These are phyloP conservation scores for Chenopodium quinoa DNA, from an alignment of 148 eudicot genomes.

Conservation along the genomic window DNA sequence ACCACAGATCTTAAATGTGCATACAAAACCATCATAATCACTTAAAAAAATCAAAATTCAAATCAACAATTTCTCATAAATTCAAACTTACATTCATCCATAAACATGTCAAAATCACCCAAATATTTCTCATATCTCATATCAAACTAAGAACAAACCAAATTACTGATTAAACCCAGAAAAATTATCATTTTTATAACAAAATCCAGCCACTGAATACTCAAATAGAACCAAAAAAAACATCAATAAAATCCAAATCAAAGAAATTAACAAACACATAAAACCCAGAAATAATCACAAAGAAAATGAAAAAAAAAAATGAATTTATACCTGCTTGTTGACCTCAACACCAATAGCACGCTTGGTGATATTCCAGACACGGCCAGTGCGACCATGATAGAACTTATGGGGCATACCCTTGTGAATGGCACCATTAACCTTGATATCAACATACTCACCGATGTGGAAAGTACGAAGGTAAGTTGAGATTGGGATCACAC, in stretches of 20 bases:
- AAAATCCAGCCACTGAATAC: background rate
- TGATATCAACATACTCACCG: conserved; percentile 49
- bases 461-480: conserved; percentile 40
- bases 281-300: no score
- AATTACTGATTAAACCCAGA: background rate
- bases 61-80: no score
- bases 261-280: no score
- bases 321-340: conserved; percentile 39
- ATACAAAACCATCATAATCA: no score
- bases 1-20: no score
- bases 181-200: no score
- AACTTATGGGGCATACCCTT: conserved; percentile 57
- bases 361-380: conserved; percentile 50
- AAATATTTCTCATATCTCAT: no score
- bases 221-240: background rate
- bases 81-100: no score
- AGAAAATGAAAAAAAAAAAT: background rate
- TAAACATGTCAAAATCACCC: no score
- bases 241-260: background rate
- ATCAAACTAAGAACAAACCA: background rate
- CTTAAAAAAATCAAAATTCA: no score
- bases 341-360: conserved; percentile 50
- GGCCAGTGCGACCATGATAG: conserved; percentile 58
- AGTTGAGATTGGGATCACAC: conserved; percentile 32
- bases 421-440: conserved; percentile 52